Evolutionary conservation across 2,329 filamentous ascomycete genomes (phyloP).

Genomic region (Grosmannia clavigera): DNA sequence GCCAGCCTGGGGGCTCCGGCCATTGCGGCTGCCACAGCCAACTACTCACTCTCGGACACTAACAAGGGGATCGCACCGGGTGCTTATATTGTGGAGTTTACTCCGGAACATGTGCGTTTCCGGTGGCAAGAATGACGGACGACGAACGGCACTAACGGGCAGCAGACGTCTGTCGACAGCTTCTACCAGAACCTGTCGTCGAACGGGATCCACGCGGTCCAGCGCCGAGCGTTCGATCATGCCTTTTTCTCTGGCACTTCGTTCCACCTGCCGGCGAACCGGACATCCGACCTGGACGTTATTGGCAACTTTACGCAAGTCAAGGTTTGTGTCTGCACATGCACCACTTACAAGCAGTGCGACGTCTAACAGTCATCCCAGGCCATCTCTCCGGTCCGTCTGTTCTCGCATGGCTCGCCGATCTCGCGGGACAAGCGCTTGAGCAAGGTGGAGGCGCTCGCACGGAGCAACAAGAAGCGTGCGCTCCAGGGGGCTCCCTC

Average conservation of each 20-base stretch:
- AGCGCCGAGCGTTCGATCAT: background rate
- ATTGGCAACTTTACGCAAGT: background rate
- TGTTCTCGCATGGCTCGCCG: slow-evolving; percentile 24
- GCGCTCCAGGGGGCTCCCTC: background rate
- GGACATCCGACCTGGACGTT: background rate
- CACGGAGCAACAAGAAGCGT: background rate
- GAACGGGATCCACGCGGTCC: background rate
- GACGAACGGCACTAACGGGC: background rate
- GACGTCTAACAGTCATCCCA: background rate
- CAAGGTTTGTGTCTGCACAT: background rate
- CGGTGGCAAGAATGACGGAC: too few species aligned
- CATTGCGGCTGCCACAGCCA: background rate
- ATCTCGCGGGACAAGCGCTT: slow-evolving; percentile 13
- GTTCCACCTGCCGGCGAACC: background rate
- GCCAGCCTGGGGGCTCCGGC: background rate
- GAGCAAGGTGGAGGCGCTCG: background rate
- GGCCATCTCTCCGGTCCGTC: slow-evolving; percentile 7
- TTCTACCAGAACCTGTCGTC: background rate
- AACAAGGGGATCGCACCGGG: slow-evolving; percentile 24
- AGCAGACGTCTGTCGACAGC: background rate
- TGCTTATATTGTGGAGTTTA: slow-evolving; percentile 41
- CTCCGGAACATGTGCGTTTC: slow-evolving; percentile 25
- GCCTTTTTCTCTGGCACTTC: background rate
- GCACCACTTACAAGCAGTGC: background rate
- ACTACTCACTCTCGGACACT: background rate